A percentile compares a stretch with the other conserved stretches of the same genome.
Evolutionary conservation across 768 basidiomycete species (phyloP).

Genomic region (Termitomyces sp.): DNA sequence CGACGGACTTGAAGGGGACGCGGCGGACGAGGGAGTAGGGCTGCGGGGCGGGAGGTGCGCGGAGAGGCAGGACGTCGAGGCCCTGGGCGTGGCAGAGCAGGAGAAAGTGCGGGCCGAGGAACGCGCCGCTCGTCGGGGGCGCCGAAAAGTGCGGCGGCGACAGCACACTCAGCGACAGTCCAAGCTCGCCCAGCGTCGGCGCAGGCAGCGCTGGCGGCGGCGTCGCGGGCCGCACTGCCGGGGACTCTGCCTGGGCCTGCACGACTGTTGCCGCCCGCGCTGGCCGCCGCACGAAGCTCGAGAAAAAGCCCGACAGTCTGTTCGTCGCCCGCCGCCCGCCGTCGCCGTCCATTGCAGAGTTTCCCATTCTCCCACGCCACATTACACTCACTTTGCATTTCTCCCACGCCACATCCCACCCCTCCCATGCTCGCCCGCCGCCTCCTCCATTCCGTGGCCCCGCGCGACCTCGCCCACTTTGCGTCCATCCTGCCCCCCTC

Average conservation of each 20-base stretch:
- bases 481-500: conserved; percentile 55
- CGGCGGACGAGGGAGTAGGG: conserved; percentile 81
- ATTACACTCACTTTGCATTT: neutral
- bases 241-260: conserved; percentile 42
- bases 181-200: conserved; percentile 71
- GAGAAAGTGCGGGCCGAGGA: conserved; percentile 76
- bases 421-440: conserved; percentile 12
- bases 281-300: conserved; percentile 66
- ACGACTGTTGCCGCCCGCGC: conserved; percentile 21
- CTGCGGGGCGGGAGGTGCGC: conserved; percentile 66
- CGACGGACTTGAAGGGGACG: conserved; percentile 80
- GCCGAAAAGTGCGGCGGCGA: conserved; percentile 74
- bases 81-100: conserved; percentile 84
- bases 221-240: conserved; percentile 47
- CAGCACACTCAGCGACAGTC: conserved; percentile 63
- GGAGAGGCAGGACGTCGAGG: conserved; percentile 76
- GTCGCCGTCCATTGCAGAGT: conserved; percentile 16
- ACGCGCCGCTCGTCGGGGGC: conserved; percentile 74
- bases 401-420: neutral
- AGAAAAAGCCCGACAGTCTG: conserved; percentile 83
- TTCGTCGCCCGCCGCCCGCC: conserved; percentile 24
- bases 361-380: conserved; percentile 8
- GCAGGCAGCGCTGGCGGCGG: conserved; percentile 71
- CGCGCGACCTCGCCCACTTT: conserved; percentile 62
- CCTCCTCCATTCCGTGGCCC: neutral